Conservation (phyloP, 805 yeast species). For the Jamesozyma rosinii region DNA sequence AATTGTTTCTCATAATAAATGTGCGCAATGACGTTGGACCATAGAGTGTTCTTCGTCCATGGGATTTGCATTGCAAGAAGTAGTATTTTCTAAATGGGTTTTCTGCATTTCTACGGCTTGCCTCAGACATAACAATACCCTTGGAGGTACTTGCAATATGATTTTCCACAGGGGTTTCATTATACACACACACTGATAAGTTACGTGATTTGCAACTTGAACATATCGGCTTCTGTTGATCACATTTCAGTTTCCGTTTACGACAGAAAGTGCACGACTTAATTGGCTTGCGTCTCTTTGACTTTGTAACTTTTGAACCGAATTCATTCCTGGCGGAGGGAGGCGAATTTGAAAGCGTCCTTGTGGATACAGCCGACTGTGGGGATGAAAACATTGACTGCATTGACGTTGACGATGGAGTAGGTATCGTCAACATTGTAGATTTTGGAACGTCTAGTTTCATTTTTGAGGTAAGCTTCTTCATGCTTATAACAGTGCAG, state of each 20-base stretch:
- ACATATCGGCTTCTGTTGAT: constrained; percentile 23
- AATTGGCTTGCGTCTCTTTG: constrained; percentile 3
- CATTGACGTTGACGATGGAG: no score
- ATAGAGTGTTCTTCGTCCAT: constrained; percentile 19
- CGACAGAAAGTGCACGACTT: constrained; percentile 19
- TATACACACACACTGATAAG: constrained; percentile 14
- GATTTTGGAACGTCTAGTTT: no score
- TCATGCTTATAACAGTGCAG: no score
- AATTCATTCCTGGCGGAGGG: neutral
- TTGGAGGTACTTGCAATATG: neutral
- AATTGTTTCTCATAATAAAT: constrained; percentile 9
- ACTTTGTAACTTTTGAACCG: neutral
- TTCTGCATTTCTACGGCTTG: neutral
- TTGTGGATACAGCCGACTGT: neutral
- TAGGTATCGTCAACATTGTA: no score
- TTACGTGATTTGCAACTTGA: constrained; percentile 19
- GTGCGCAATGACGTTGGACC: constrained; percentile 28
- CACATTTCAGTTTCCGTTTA: constrained; percentile 25
- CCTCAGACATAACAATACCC: neutral
- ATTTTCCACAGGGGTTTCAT: neutral
- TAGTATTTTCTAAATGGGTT: constrained; percentile 11
- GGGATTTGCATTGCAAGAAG: constrained; percentile 12
- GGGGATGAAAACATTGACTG: no score
- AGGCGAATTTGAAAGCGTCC: neutral
- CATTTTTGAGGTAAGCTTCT: no score